Evolutionary conservation across 257 asterid genomes (phyloP).

Genomic region (Capsicum rhomboideum): DNA sequence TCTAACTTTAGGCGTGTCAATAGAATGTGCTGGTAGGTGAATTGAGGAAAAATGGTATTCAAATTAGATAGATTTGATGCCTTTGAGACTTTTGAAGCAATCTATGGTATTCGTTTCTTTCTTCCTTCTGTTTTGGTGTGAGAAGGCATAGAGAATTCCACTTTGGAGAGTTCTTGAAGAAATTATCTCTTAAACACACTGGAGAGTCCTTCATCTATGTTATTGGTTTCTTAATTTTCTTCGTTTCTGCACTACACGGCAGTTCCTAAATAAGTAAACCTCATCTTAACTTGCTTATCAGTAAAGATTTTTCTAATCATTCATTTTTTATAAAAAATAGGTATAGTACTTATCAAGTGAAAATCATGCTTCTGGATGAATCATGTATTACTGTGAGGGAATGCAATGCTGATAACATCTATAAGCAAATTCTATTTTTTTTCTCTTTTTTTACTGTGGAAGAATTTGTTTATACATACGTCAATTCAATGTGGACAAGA

Average conservation of each 20-base stretch:
- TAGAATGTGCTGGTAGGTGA: not conserved
- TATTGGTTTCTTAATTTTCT: not conserved
- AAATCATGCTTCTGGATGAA: not conserved
- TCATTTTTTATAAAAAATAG: not conserved
- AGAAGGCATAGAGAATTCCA: not conserved
- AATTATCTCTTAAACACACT: not conserved
- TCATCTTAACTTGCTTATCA: not conserved
- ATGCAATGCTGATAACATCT: not conserved
- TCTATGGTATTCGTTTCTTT: not conserved
- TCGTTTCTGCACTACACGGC: not conserved
- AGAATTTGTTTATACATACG: not conserved
- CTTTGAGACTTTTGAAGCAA: not conserved
- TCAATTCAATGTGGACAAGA: not conserved
- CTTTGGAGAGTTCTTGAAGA: not conserved
- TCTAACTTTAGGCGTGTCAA: not conserved
- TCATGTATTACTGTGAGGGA: not conserved
- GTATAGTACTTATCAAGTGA: not conserved
- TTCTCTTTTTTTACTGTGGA: not conserved
- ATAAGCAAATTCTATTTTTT: not conserved
- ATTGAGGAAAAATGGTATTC: not conserved
- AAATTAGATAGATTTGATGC: not conserved
- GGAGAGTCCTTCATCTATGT: not conserved
- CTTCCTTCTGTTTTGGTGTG: not conserved
- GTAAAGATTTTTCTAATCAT: not conserved
- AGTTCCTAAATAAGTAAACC: not conserved